Evolutionary conservation across 495 filamentous ascomycete genomes (phyloP), one percentile per base, ranked within the genome.

Genomic region (Hypoxylon lienhwacheense): DNA sequence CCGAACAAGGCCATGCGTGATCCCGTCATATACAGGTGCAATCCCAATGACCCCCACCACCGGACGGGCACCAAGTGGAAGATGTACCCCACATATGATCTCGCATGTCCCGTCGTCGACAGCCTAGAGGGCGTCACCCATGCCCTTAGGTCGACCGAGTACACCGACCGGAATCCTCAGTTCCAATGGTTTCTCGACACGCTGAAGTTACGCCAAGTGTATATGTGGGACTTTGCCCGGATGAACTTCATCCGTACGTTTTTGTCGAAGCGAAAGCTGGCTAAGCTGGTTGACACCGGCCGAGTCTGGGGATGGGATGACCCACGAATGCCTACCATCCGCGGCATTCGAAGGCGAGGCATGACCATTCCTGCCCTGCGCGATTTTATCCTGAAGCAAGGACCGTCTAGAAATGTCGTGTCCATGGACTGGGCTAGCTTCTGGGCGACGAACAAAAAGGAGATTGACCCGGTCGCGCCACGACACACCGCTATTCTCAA

Each of bases 211-310:
- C 89, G 93, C 41, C 75, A 83, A 53, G 93, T 97, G 8, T 83
- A 97, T 70, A 88, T 97, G 72, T 97, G 93, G 93, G 91, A 97
- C 70, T 98, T 97, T 73, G 83, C 92, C 29, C 86, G 93, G 62
- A 89, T 97, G 81, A 97, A 96, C 79, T 97, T 97, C 65, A 82
- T 96, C 66, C 81, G 85, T 19, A 96, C 91, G 0, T 78, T 96
- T 50, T 80, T 96, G 1, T 93, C 88, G 14, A 98, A 97, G 79
- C 86, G 93, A 33, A 97, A 98, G 76, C 81, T 98, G 16, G 90
- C 91, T 21, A 95, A 92, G 77, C 79, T 97, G 29, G 93, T 98
- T 31, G 87, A 97, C 37, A 73, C 81, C 42, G 91, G 90, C 31
- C 76, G 80, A 43, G 93, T 97, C 55, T 89, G 85, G 82, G 91